Evolutionary conservation across 2,329 filamentous ascomycete genomes (phyloP).

Genomic region (Sporothrix inflata): DNA sequence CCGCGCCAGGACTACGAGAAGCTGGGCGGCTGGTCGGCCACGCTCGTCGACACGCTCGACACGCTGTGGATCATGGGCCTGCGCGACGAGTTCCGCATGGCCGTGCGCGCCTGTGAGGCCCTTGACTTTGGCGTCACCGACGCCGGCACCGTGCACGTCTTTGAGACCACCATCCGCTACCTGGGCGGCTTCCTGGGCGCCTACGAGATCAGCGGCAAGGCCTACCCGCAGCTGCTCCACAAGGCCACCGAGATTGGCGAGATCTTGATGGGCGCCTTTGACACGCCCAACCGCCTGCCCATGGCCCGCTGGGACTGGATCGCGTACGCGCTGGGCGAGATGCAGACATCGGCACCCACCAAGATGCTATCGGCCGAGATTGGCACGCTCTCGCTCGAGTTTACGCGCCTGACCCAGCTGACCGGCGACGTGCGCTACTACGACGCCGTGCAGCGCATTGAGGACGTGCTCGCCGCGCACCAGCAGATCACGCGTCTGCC

Average conservation of each 20-base stretch:
- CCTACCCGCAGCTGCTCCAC: constrained; percentile 56
- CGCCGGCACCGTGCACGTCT: constrained; percentile 61
- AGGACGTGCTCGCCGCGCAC: constrained; percentile 55
- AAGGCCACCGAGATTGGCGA: constrained; percentile 68
- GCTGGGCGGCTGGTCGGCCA: constrained; percentile 66
- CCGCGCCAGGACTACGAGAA: constrained; percentile 57
- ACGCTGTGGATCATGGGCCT: constrained; percentile 75
- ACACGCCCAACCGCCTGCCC: constrained; percentile 70
- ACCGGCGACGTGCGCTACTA: constrained; percentile 64
- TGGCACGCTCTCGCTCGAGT: constrained; percentile 63
- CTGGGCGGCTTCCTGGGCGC: constrained; percentile 70
- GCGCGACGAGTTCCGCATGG: constrained; percentile 66
- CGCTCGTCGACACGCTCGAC: constrained; percentile 68
- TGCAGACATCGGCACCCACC: constrained; percentile 49
- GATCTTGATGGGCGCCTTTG: constrained; percentile 67
- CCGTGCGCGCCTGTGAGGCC: constrained; percentile 58
- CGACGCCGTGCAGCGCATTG: constrained; percentile 62
- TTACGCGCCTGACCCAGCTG: constrained; percentile 66
- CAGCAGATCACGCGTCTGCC: constrained; percentile 61
- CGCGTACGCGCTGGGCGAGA: constrained; percentile 46
- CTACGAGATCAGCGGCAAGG: constrained; percentile 65
- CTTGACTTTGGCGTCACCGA: constrained; percentile 65
- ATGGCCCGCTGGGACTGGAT: constrained; percentile 61
- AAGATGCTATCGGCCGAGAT: constrained; percentile 52
- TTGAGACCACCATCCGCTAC: constrained; percentile 73